Base-by-base conservation (phyloP, 345 rosid species). In the Lumnitzera littorea region DNA sequence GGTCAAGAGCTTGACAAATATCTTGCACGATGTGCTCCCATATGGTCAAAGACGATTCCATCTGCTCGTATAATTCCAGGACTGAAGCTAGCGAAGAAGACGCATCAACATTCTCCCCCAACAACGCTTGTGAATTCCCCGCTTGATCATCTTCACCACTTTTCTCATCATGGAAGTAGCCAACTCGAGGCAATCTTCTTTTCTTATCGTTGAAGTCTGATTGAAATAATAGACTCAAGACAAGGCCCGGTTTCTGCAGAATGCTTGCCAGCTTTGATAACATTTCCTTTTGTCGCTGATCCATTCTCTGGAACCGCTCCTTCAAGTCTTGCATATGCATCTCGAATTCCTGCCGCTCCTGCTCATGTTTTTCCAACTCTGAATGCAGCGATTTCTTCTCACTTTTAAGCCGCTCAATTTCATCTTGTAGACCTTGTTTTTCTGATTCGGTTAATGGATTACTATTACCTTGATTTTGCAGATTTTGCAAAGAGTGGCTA, bases 401-500 rank as follows among this genome's bases (percentile, higher is more conserved):
- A 0, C 53, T 59, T 65, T 58, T 72, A 27, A 86, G 80, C 68
- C 75, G 81, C 64, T 85, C 87, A 14, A 86, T 73, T 15, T 82
- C 88, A 58, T 81, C 91, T 64, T 76, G 81, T 56, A 84, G 72
- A 55, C 70, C 76, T 64, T 76, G 82, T 70, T 87, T 84, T 62
- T 91, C 99, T 13, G 81, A 61, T 36, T 86, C 95, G 2, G 81
- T 74, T 61, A 83, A 71, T 20, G 85, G 61, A 61, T 75, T 67
- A 68, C 62, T 61, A 51, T 78, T 51, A 25, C 58, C 89, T 63
- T 80, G 95, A 53, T 77, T 75, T 24, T 75, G 84, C 46, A 78
- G 72, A 69, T 69, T 88, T 60, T 68, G 84, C 72, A 70, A 48
- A 31, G 99, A 95, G 72, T 86, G 98, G 72, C 96, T 88, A 64